Evolutionary conservation across 805 yeast species (phyloP), one percentile per base, ranked within the genome.

Genomic region (Cyberlindnera mrakii): DNA sequence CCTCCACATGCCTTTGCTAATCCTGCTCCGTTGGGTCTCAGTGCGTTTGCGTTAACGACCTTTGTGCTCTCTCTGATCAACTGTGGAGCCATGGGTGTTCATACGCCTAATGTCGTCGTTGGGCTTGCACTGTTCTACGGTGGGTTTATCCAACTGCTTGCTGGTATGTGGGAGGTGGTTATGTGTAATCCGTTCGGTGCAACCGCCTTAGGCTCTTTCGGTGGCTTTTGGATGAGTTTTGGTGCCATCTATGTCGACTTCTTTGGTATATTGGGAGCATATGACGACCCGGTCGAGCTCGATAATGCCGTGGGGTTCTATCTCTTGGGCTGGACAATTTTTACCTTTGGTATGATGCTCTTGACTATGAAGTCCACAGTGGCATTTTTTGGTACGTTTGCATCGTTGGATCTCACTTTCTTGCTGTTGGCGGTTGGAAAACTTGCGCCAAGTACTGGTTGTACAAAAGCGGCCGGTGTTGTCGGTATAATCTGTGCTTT

Each of bases 91-190:
- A 72, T 78, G 66, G 79, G 81, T 19, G 81, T 78, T 16, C 50
- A 62, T 7, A 68, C 71, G 31, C 75, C 80, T 27, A 74, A 75
- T 48, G 63, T 80, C 45, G 82, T 79, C 29, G 75, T 78, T 38
- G 83, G 84, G 17, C 62, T 73, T 39, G 83, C 83, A 5, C 65
- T 73, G 45, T 80, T 80, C 58, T 79, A 80, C 58, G 85, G 85
- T 40, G 86, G 85, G 5, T 60, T 74, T 7, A 67, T 78, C 35
- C 84, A 79, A 57, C 58, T 77, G 33, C 56, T 77, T 25, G 82
- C 85, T 10, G 85, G 84, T 43, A 75, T 79, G 80, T 79, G 82
- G 74, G 85, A 79, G 57, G 70, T 80, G 58, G 79, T 80, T 9
- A 63, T 74, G 17, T 81, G 80, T 48, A 78, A 78, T 60, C 72